Percentiles rank a stretch among this genome's conserved stretches.
Conservation (phyloP, 2,329 filamentous ascomycete species). For the Cladosporium velox region DNA sequence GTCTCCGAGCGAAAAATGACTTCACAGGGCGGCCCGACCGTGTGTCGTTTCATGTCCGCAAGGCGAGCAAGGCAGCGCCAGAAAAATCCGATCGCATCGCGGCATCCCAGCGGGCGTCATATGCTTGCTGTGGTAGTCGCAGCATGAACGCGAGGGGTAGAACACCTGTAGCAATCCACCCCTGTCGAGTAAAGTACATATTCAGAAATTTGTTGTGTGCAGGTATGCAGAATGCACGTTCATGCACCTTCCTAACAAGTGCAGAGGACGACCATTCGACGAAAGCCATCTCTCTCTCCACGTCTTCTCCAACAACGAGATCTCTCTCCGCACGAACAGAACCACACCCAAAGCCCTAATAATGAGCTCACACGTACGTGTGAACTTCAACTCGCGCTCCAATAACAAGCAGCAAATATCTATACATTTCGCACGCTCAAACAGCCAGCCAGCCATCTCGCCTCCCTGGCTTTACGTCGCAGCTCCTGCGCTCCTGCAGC, state of each 20-base stretch:
- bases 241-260: not conserved
- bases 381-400: not conserved
- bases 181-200: not conserved
- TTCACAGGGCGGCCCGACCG: not conserved
- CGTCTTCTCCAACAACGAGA: not conserved
- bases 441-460: not conserved
- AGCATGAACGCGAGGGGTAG: conserved; percentile 13
- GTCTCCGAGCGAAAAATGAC: not conserved
- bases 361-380: not conserved
- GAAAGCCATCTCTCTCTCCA: not conserved
- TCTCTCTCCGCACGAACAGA: not conserved
- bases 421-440: not conserved
- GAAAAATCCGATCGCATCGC: not conserved
- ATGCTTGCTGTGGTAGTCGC: not conserved
- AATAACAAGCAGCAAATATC: not conserved
- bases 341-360: not conserved
- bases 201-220: not conserved
- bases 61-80: not conserved
- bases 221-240: not conserved
- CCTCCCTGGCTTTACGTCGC: not conserved
- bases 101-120: not conserved
- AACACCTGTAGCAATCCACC: not conserved
- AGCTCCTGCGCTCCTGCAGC: not conserved
- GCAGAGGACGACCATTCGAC: not conserved
- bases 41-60: conserved; percentile 1